Conservation (phyloP, 306 rosid species). For the Quercus aquifolioides region DNA sequence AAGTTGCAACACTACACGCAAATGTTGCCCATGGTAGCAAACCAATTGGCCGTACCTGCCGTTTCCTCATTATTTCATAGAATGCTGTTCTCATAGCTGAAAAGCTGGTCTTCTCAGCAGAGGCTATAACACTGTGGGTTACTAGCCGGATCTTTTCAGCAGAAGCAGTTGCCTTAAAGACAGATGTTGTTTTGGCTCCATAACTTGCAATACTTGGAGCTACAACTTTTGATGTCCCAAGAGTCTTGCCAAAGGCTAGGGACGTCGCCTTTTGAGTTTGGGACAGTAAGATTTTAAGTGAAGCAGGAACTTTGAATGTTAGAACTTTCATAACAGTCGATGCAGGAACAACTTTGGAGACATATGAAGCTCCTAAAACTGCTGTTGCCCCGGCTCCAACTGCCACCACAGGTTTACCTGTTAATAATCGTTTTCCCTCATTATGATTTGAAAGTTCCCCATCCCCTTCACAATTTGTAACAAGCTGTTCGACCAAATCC, state of each 20-base stretch:
- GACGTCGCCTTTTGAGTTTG: slow-evolving; percentile 54
- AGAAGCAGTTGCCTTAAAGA: slow-evolving; percentile 60
- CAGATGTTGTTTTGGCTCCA: slow-evolving; percentile 55
- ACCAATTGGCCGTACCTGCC: slow-evolving; percentile 46
- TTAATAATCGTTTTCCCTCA: slow-evolving; percentile 41
- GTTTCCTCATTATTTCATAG: slow-evolving; percentile 81
- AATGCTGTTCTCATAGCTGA: slow-evolving; percentile 79
- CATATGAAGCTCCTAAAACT: slow-evolving; percentile 70
- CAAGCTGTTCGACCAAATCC: slow-evolving; percentile 50
- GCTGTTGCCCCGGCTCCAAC: slow-evolving; percentile 87
- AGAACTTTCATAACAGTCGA: slow-evolving; percentile 55
- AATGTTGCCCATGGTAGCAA: slow-evolving; percentile 75
- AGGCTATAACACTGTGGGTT: slow-evolving; percentile 64
- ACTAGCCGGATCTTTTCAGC: slow-evolving; percentile 74
- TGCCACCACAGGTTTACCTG: slow-evolving; percentile 65
- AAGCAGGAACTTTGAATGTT: slow-evolving; percentile 54
- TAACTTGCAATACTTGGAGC: slow-evolving; percentile 59
- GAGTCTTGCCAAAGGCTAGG: slow-evolving; percentile 38
- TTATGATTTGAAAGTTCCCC: slow-evolving; percentile 27
- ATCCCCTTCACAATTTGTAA: slow-evolving; percentile 36
- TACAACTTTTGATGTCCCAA: slow-evolving; percentile 47
- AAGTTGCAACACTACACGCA: slow-evolving; percentile 61
- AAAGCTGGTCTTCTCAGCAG: slow-evolving; percentile 70
- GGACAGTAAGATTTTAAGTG: slow-evolving; percentile 48
- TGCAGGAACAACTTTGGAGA: slow-evolving; percentile 67